These are phyloP conservation scores for Lachancea lanzarotensis DNA, from an alignment of 805 yeast genomes.

Conservation along the genomic window DNA sequence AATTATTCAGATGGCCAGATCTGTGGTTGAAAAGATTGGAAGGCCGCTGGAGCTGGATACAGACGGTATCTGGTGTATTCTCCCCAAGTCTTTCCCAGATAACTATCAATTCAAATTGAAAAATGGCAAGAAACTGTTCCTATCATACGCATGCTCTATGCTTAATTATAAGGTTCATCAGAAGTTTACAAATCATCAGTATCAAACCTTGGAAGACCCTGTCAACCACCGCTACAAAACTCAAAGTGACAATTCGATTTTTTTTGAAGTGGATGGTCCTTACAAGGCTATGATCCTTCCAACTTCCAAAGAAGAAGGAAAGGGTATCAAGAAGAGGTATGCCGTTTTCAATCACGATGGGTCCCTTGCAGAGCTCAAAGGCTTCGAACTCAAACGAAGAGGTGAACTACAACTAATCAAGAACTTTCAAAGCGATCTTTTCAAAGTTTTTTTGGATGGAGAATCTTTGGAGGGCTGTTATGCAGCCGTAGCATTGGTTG, in stretches of 20 bases:
- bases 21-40: conserved; percentile 86
- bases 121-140: conserved; percentile 67
- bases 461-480: conserved; percentile 72
- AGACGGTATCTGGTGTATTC: conserved; percentile 99
- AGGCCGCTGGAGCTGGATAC: conserved; percentile 95
- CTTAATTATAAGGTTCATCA: conserved; percentile 88
- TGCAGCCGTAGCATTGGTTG: conserved; percentile 82
- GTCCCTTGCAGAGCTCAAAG: conserved; percentile 87
- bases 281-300: conserved; percentile 96
- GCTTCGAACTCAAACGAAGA: conserved; percentile 92
- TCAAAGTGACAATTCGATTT: conserved; percentile 84
- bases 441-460: conserved; percentile 87
- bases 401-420: conserved; percentile 93
- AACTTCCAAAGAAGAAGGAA: conserved; percentile 95
- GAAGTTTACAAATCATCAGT: conserved; percentile 87
- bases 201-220: conserved; percentile 78
- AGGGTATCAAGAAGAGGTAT: conserved; percentile 90
- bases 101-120: conserved; percentile 63
- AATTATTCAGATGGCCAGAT: conserved; percentile 94
- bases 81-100: conserved; percentile 91
- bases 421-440: conserved; percentile 90
- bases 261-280: conserved; percentile 98
- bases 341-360: conserved; percentile 97
- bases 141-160: conserved; percentile 96
- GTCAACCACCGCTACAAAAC: conserved; percentile 63